Percentiles rank a stretch among this genome's conserved stretches.
Conservation (phyloP, 805 yeast species). For the Ogataea chonburiensis region DNA sequence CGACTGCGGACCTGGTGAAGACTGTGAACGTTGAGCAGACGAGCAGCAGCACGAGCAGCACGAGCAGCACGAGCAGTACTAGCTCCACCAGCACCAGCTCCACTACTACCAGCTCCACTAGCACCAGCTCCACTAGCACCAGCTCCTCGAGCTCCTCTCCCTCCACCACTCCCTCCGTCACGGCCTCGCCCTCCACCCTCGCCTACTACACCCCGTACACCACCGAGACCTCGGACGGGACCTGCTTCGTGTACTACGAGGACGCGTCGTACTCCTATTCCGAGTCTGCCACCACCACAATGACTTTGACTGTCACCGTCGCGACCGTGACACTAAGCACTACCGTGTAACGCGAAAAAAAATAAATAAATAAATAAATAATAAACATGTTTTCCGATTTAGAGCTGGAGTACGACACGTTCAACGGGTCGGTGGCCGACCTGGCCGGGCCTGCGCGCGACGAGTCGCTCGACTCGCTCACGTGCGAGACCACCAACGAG, state of each 20-base stretch:
- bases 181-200: slow-evolving; percentile 17
- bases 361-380: slow-evolving; percentile 7
- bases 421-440: slow-evolving; percentile 33
- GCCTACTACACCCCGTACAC: slow-evolving; percentile 31
- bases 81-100: slow-evolving; percentile 12
- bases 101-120: slow-evolving; percentile 15
- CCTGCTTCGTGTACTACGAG: slow-evolving; percentile 38
- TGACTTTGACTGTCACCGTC: slow-evolving; percentile 34
- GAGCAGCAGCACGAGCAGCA: neutral
- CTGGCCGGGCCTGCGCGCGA: slow-evolving; percentile 20
- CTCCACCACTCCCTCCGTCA: slow-evolving; percentile 10
- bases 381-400: slow-evolving; percentile 20
- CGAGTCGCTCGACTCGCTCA: slow-evolving; percentile 19
- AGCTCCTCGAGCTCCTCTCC: slow-evolving; percentile 8
- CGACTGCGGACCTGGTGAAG: slow-evolving; percentile 5
- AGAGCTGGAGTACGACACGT: slow-evolving; percentile 34
- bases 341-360: slow-evolving; percentile 11
- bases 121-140: slow-evolving; percentile 28
- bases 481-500: slow-evolving; percentile 25
- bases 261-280: slow-evolving; percentile 29
- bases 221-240: slow-evolving; percentile 33
- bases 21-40: slow-evolving; percentile 2
- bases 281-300: slow-evolving; percentile 32
- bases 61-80: neutral
- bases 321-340: slow-evolving; percentile 34